These are phyloP conservation scores for Cutaneotrichosporon sp. DNA, from an alignment of 1,284 basidiomycete genomes.

Conservation along the genomic window DNA sequence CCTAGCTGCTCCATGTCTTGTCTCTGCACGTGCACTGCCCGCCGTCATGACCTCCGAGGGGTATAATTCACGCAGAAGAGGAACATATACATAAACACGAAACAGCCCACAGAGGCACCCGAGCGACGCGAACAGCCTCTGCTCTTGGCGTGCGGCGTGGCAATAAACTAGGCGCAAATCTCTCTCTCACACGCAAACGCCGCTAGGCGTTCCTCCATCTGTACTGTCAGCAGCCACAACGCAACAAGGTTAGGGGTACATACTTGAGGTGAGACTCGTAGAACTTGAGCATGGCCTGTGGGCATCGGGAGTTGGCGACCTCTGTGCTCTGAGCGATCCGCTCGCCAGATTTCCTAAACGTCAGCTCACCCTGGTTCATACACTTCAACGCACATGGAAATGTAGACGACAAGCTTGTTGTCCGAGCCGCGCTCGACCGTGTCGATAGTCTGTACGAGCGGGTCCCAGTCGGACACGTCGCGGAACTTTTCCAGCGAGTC, in stretches of 20 bases:
- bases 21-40: too few relatives aligned
- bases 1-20: too few relatives aligned
- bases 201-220: not conserved
- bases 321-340: conserved; percentile 25
- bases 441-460: conserved; percentile 35
- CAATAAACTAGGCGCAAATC: too few relatives aligned
- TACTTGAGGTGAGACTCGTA: conserved; percentile 46
- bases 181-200: too few relatives aligned
- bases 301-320: conserved; percentile 37
- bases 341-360: conserved; percentile 36
- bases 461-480: conserved; percentile 42
- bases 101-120: too few relatives aligned
- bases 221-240: too few relatives aligned
- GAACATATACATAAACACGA: too few relatives aligned
- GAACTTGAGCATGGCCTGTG: conserved; percentile 42
- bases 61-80: too few relatives aligned
- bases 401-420: conserved; percentile 31
- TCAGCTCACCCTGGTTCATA: conserved; percentile 7
- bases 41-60: too few relatives aligned
- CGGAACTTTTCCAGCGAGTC: conserved; percentile 35
- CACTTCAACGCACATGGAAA: conserved; percentile 48
- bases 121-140: too few relatives aligned
- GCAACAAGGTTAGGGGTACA: conserved; percentile 3
- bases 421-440: conserved; percentile 35
- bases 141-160: too few relatives aligned